Conservation (phyloP, 2,329 filamentous ascomycete genomes). For the Phyllosticta citrichinensis region DNA sequence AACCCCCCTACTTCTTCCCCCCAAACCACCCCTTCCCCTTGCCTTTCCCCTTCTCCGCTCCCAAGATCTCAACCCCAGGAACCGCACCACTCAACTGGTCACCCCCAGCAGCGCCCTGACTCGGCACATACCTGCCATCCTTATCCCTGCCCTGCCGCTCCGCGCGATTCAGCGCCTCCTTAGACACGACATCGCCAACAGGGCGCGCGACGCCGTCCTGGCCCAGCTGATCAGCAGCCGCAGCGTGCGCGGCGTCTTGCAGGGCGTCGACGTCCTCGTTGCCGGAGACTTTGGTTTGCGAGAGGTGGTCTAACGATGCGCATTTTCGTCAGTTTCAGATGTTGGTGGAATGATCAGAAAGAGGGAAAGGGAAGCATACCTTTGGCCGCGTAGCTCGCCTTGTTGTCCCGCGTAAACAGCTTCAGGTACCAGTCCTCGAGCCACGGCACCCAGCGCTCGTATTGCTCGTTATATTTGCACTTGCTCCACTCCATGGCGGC, state of each 20-base stretch:
- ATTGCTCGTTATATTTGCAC: conserved; percentile 59
- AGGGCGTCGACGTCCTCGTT: conserved; percentile 56
- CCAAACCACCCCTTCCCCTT: not conserved
- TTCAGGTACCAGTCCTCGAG: conserved; percentile 62
- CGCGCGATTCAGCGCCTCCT: conserved; percentile 55
- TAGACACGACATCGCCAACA: conserved; percentile 51
- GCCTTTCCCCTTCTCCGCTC: not conserved
- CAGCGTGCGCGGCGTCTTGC: conserved; percentile 56
- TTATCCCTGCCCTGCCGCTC: conserved; percentile 57
- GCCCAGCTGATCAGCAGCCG: conserved; percentile 54
- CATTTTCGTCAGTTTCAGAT: no score
- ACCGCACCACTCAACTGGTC: not conserved
- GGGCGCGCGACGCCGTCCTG: conserved; percentile 58
- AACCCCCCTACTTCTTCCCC: not conserved
- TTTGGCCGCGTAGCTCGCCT: conserved; percentile 60
- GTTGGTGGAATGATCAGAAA: no score
- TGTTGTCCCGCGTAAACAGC: conserved; percentile 70
- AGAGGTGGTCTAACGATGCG: conserved; percentile 46
- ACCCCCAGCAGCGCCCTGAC: conserved; percentile 26
- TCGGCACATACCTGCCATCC: conserved; percentile 38
- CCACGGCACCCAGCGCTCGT: conserved; percentile 69
- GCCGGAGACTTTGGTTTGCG: conserved; percentile 61
- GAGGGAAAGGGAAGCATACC: no score
- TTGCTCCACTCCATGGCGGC: conserved; percentile 40
- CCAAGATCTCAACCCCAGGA: not conserved